A percentile compares a stretch with the other conserved stretches of the same genome.
These are phyloP conservation scores for Gelatoporia subvermispora DNA, from an alignment of 768 basidiomycete genomes.

Conservation along the genomic window DNA sequence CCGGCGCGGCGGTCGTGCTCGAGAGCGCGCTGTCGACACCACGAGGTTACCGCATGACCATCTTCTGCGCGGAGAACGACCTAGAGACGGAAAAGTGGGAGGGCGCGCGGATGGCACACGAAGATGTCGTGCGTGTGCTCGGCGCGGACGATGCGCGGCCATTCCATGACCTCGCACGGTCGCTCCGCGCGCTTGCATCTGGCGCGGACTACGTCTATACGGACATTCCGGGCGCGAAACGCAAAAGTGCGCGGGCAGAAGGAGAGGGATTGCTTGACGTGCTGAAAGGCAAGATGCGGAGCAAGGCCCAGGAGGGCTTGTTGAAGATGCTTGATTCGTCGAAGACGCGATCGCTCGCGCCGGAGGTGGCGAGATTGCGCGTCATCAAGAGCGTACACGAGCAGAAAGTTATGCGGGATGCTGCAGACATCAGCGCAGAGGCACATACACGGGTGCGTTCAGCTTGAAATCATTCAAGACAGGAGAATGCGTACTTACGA, in stretches of 20 bases:
- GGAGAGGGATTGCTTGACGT: too few species aligned
- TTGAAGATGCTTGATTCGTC: too few species aligned
- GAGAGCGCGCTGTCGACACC: conserved; percentile 61
- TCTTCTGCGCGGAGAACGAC: conserved; percentile 79
- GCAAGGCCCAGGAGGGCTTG: conserved; percentile 1
- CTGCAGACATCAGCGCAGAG: conserved; percentile 82
- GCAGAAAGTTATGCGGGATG: conserved; percentile 70
- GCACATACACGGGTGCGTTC: conserved; percentile 75
- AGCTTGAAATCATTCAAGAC: not conserved
- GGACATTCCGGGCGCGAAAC: conserved; percentile 26
- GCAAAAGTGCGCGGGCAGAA: not conserved
- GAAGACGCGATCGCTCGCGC: conserved; percentile 44
- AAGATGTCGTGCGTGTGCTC: conserved; percentile 64
- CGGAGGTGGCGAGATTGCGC: conserved; percentile 67
- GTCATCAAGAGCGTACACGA: conserved; percentile 79
- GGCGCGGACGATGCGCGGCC: conserved; percentile 69
- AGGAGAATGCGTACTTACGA: not conserved
- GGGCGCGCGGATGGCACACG: conserved; percentile 72
- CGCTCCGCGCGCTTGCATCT: conserved; percentile 44
- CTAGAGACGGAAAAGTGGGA: conserved; percentile 85
- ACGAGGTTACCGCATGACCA: conserved; percentile 79
- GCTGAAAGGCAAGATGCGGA: not conserved
- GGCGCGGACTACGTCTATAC: conserved; percentile 30
- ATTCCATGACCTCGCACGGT: conserved; percentile 49
- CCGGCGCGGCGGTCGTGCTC: conserved; percentile 83